Conservation (phyloP, 768 basidiomycete species). For the Tylopilus felleus region DNA sequence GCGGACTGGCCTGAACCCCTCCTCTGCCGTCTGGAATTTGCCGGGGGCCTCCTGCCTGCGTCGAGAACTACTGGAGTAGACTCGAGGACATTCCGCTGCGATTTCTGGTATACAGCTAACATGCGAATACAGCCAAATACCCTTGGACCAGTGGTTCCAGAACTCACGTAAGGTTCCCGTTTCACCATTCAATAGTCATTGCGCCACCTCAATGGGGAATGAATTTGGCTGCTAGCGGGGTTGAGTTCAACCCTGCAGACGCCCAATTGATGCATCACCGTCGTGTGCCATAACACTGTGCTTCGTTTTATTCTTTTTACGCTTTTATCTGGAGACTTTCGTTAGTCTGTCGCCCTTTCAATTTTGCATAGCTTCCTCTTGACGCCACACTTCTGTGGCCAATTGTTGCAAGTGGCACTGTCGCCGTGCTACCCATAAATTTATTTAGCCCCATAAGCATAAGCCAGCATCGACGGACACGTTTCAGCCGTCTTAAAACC, state of each 20-base stretch:
- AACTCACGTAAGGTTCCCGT: constrained; percentile 14
- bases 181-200: constrained; percentile 2
- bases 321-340: not conserved
- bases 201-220: not conserved
- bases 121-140: constrained; percentile 9
- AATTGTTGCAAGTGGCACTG: not conserved
- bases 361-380: not conserved
- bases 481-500: constrained; percentile 27
- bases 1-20: constrained; percentile 4
- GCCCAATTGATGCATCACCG: constrained; percentile 3
- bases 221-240: not conserved
- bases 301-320: not conserved
- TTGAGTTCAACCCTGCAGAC: constrained; percentile 1
- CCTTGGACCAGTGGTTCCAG: not conserved
- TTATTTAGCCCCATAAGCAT: constrained; percentile 7
- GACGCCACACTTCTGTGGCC: constrained; percentile 19
- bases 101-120: constrained; percentile 8
- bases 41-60: constrained; percentile 6
- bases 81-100: constrained; percentile 4
- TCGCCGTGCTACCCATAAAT: constrained; percentile 7
- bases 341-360: not conserved
- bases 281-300: constrained; percentile 1
- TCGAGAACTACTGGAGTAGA: constrained; percentile 13
- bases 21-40: constrained; percentile 14
- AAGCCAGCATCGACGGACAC: constrained; percentile 13